These are phyloP conservation scores for Tympanopsis confertula DNA, from an alignment of 2,329 filamentous ascomycete species.

Conservation along the genomic window DNA sequence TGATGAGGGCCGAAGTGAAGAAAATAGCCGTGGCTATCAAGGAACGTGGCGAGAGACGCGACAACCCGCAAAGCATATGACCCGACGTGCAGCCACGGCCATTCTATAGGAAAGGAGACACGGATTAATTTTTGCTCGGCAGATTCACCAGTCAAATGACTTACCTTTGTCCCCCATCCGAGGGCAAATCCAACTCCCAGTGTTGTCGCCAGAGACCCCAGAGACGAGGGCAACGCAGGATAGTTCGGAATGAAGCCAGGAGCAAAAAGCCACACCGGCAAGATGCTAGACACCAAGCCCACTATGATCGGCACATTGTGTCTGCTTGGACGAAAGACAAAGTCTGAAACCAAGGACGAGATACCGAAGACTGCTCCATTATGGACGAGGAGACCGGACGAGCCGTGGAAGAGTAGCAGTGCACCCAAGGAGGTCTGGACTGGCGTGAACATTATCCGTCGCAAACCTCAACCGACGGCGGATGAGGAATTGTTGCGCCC, in stretches of 20 bases:
- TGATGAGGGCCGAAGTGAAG: slow-evolving; percentile 27
- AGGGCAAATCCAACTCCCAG: slow-evolving; percentile 27
- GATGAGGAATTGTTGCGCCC: too few species aligned
- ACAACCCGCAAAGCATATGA: slow-evolving; percentile 40
- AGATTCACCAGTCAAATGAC: not conserved
- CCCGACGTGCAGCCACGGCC: slow-evolving; percentile 39
- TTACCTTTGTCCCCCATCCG: slow-evolving; percentile 39
- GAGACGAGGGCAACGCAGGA: slow-evolving; percentile 18
- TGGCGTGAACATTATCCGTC: slow-evolving; percentile 43
- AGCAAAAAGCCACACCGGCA: slow-evolving; percentile 24
- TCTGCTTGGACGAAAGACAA: slow-evolving; percentile 23
- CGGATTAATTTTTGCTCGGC: slow-evolving; percentile 2
- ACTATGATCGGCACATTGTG: slow-evolving; percentile 29
- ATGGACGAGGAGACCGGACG: slow-evolving; percentile 32
- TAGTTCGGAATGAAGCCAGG: slow-evolving; percentile 30
- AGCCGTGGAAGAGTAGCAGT: slow-evolving; percentile 34
- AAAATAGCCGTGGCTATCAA: slow-evolving; percentile 30
- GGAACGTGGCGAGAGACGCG: slow-evolving; percentile 34
- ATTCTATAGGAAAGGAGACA: slow-evolving; percentile 16
- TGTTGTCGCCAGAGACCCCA: slow-evolving; percentile 20
- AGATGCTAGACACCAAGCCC: slow-evolving; percentile 29
- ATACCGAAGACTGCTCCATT: slow-evolving; percentile 37
- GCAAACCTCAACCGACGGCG: too few species aligned
- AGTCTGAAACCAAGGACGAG: slow-evolving; percentile 30
- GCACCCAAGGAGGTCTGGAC: slow-evolving; percentile 36